Conservation (phyloP, 2,329 filamentous ascomycete species). For the Gaeumannomyces tritici region DNA sequence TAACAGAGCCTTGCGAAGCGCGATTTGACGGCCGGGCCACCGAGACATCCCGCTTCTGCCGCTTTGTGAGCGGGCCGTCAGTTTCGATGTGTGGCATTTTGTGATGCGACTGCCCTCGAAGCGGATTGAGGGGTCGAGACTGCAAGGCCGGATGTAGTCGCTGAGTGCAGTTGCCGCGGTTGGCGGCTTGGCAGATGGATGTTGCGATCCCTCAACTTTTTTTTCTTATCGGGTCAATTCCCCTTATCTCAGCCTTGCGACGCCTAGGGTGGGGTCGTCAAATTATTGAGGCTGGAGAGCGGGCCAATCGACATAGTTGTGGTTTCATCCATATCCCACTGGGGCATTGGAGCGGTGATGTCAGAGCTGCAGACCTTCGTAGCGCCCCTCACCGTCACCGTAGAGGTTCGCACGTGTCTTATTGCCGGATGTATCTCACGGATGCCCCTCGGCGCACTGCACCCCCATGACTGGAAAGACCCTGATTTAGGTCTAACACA, state of each 20-base stretch:
- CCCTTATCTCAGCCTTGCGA: background rate
- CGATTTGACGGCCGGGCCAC: constrained; percentile 7
- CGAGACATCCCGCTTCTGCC: constrained; percentile 54
- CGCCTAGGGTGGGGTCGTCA: background rate
- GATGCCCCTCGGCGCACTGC: too few species aligned
- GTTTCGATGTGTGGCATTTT: constrained; percentile 18
- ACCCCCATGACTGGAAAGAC: background rate
- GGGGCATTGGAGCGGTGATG: too few species aligned
- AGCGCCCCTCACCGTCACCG: too few species aligned
- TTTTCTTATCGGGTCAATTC: background rate
- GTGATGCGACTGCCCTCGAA: background rate
- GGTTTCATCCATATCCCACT: background rate
- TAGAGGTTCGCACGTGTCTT: too few species aligned
- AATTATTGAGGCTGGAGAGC: background rate
- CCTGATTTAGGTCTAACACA: background rate
- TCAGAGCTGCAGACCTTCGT: too few species aligned
- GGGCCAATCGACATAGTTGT: background rate
- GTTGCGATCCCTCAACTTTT: background rate
- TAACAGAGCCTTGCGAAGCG: constrained; percentile 51
- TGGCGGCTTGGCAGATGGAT: background rate
- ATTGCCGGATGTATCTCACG: too few species aligned
- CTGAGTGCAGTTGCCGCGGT: background rate
- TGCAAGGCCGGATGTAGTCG: background rate
- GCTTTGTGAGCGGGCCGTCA: constrained; percentile 61
- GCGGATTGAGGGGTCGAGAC: background rate